Base-by-base conservation (phyloP, 495 filamentous ascomycete genomes). In the Ascodesmis nigricans region DNA sequence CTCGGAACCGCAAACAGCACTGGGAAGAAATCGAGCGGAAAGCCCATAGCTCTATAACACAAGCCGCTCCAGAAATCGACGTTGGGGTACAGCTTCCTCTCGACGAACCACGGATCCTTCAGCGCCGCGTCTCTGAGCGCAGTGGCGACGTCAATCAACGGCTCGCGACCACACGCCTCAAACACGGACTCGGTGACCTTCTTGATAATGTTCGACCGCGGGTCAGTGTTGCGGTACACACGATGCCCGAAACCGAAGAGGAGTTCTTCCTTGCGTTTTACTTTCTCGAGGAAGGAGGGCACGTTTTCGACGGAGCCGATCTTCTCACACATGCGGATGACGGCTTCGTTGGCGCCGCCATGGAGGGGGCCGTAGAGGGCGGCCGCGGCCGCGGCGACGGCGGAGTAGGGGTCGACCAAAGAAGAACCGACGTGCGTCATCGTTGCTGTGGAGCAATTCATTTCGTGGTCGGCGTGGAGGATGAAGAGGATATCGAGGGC, bases 241-340 rank as follows among this genome's bases (percentile, higher is more conserved):
- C 67, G 61, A 48, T 72, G 66, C 3, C 68, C 68, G 38, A 66
- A 69, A n/a, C 67, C 68, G 35, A 66, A 67, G 2, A 71, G 46
- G 25, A 65, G 65, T 17, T 54, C 50, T 31, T 61, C 58, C 20
- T 61, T 59, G 9, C 50, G 28, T 46, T 67, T 70, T 20, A 71
- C 64, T 5, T 55, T 50, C 8, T 55, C 57, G 10, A 73, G 53
- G 29, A 65, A 60, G 0, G 42, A 39, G 0, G 60, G 61, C 2
- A 69, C 60, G 17, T 59, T 58, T 2, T 59, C 56, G 5, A 56
- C 43, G 1, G 41, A 52, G 10, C 59, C 59, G 13, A 71, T 62
- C 16, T 57, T 51, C 30, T 51, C 44, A 10, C 65, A 45, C 21
- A 60, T 58, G 9, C 54, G 55, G 44, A 66, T 63, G 5, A 66